A percentile compares a stretch with the other conserved stretches of the same genome.
phyloP scores from a whole-genome alignment of 352 stramenopile species.

The Hyaloperonospora brassicae region DNA sequence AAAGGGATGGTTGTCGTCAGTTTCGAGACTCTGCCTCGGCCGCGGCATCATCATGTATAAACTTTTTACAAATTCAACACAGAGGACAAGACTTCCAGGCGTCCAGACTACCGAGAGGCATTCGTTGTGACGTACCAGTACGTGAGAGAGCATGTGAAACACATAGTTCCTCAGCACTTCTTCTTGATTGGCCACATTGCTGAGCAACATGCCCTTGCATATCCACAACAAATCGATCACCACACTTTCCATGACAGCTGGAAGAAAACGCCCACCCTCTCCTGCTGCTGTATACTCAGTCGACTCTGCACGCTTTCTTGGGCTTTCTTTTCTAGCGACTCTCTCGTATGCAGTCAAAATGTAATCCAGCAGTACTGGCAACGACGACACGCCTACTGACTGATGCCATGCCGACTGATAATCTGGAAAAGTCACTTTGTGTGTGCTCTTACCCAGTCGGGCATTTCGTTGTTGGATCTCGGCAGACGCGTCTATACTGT shows the following conservation, averaged over 20 bases:
- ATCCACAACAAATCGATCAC: conserved; percentile 61
- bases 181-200: conserved; percentile 44
- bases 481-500: conserved; percentile 37
- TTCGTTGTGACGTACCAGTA: conserved; percentile 39
- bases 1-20: conserved; percentile 45
- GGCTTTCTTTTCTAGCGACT: conserved; percentile 5
- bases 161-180: conserved; percentile 51
- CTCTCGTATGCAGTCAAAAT: conserved; percentile 46
- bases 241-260: conserved; percentile 34
- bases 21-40: conserved; percentile 14
- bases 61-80: conserved; percentile 57
- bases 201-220: conserved; percentile 55
- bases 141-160: conserved; percentile 57
- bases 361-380: conserved; percentile 58
- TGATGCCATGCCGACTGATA: conserved; percentile 45
- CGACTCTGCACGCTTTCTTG: conserved; percentile 1
- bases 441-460: conserved; percentile 46
- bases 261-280: conserved; percentile 11
- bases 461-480: conserved; percentile 75
- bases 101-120: conserved; percentile 46
- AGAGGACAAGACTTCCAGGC: conserved; percentile 52
- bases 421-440: conserved; percentile 37
- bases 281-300: not conserved
- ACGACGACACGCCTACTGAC: conserved; percentile 40
- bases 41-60: conserved; percentile 43